Evolutionary conservation across 495 filamentous ascomycete species (phyloP).

Genomic region (Platismatia glauca): DNA sequence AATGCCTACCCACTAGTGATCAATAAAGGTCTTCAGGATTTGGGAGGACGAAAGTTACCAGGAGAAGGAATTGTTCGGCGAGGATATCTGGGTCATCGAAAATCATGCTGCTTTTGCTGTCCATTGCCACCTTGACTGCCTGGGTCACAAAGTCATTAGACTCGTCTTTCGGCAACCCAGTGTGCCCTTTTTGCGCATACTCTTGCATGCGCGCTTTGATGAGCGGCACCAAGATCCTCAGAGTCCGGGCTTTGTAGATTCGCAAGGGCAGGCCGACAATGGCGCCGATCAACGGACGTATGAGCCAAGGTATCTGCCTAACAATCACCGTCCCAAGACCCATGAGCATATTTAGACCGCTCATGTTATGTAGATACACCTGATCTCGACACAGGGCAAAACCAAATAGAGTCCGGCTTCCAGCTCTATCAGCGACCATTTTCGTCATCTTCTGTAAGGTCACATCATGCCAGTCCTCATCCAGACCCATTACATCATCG

Average conservation of each 20-base stretch:
- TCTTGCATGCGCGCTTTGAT: background rate
- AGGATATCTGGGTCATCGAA: background rate
- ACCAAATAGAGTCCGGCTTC: background rate
- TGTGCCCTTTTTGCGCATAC: background rate
- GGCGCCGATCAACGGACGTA: background rate
- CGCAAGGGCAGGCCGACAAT: background rate
- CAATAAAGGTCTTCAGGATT: background rate
- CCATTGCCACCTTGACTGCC: background rate
- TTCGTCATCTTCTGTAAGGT: background rate
- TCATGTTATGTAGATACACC: background rate
- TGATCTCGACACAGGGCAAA: background rate
- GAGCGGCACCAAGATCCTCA: background rate
- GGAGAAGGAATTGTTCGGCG: constrained; percentile 1
- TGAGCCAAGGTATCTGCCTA: constrained; percentile 5
- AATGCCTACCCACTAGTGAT: background rate
- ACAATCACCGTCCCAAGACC: background rate
- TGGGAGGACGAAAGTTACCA: background rate
- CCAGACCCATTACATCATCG: constrained; percentile 4
- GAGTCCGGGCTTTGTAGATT: background rate
- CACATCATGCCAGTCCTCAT: constrained; percentile 5
- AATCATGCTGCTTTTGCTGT: background rate
- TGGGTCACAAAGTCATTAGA: background rate
- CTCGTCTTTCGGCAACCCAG: background rate
- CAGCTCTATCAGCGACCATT: background rate
- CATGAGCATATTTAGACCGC: background rate